Evolutionary conservation across 1,139 yeast genomes (phyloP).

Genomic region (Diutina rugosa): DNA sequence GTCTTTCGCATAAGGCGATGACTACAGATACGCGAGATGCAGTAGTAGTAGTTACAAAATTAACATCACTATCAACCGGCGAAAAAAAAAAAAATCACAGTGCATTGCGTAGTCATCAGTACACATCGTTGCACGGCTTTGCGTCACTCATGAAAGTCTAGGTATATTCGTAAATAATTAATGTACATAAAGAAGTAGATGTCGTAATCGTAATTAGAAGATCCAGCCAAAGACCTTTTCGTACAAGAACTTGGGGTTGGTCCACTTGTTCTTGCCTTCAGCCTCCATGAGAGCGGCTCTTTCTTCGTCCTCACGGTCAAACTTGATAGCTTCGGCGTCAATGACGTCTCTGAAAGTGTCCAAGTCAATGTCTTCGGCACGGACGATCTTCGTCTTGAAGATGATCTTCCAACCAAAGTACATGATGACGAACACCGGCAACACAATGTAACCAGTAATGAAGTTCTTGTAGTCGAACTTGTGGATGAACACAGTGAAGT

Average conservation of each 20-base stretch:
- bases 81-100: not conserved
- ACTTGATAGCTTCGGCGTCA: conserved; percentile 56
- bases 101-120: not conserved
- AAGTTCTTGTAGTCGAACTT: conserved; percentile 46
- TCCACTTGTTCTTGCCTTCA: conserved; percentile 22
- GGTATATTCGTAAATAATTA: not conserved
- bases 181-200: conserved; percentile 1
- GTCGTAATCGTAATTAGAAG: conserved; percentile 14
- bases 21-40: not conserved
- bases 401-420: conserved; percentile 46
- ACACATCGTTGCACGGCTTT: not conserved
- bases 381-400: conserved; percentile 37
- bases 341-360: conserved; percentile 50
- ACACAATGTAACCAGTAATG: conserved; percentile 68
- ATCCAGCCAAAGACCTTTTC: conserved; percentile 44
- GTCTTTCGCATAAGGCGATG: not conserved
- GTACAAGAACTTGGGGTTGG: conserved; percentile 36
- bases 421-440: conserved; percentile 49
- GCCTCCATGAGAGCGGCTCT: conserved; percentile 34
- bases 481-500: conserved; percentile 56
- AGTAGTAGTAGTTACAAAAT: not conserved
- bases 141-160: not conserved
- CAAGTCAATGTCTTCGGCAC: conserved; percentile 50
- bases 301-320: conserved; percentile 27
- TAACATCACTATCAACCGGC: not conserved